phyloP scores from a whole-genome alignment of 1,284 basidiomycete species.

The Phellopilus nigrolimitatus region DNA sequence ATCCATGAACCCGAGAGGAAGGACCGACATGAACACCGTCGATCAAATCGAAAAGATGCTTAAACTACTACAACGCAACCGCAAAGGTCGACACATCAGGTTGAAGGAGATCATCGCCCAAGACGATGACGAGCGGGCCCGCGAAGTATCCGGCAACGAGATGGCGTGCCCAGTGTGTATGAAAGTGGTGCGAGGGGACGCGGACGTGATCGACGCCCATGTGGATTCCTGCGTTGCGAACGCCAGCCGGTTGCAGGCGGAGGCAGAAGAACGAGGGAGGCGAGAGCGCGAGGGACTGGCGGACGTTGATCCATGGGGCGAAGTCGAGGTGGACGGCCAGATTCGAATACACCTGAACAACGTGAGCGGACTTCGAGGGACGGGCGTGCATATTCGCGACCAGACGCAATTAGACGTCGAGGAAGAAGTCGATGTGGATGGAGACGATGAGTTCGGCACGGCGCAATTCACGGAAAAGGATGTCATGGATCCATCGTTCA shows the following conservation, averaged over 20 bases:
- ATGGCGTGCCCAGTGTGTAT: conserved; percentile 65
- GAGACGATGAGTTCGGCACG: conserved; percentile 69
- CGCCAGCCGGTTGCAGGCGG: conserved; percentile 41
- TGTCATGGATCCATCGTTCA: conserved; percentile 38
- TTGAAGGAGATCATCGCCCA: conserved; percentile 55
- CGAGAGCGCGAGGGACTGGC: conserved; percentile 28
- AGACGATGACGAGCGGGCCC: conserved; percentile 41
- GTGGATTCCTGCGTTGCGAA: conserved; percentile 69
- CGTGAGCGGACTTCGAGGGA: conserved; percentile 35
- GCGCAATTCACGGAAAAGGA: conserved; percentile 73
- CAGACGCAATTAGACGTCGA: conserved; percentile 57
- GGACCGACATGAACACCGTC: conserved; percentile 32
- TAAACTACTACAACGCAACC: conserved; percentile 52
- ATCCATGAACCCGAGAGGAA: conserved; percentile 36
- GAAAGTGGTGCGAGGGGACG: conserved; percentile 51
- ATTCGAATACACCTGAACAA: neutral
- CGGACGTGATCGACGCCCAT: conserved; percentile 69
- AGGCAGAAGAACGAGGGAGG: conserved; percentile 31
- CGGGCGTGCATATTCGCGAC: conserved; percentile 62
- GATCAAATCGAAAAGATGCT: conserved; percentile 50
- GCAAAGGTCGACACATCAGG: conserved; percentile 57
- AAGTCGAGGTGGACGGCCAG: conserved; percentile 21
- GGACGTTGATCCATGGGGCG: conserved; percentile 33
- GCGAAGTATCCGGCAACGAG: conserved; percentile 32
- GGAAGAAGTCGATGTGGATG: conserved; percentile 73